These are phyloP conservation scores for Ochromonas danica DNA, from an alignment of 108 stramenopile species.

Conservation along the genomic window DNA sequence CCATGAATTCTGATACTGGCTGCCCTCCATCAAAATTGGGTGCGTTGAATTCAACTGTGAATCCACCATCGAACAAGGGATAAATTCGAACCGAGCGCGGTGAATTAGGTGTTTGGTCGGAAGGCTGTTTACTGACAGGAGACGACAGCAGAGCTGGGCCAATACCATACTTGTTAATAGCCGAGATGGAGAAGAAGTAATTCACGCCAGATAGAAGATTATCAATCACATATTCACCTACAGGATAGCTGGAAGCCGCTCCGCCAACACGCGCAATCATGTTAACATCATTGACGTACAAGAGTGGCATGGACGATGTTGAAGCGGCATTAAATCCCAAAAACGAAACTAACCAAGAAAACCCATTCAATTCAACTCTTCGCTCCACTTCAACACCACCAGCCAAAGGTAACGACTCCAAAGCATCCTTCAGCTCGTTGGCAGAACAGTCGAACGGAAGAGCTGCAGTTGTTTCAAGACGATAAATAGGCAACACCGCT, in stretches of 20 bases:
- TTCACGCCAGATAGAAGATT: constrained; percentile 11
- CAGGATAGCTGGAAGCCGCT: background rate
- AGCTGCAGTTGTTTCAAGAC: constrained; percentile 63
- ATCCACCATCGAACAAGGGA: constrained; percentile 56
- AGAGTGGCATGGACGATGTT: constrained; percentile 7
- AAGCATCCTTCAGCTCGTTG: constrained; percentile 45
- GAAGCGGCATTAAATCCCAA: background rate
- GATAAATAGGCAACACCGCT: constrained; percentile 67
- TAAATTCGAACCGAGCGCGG: constrained; percentile 36
- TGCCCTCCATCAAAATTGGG: constrained; percentile 60
- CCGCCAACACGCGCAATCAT: constrained; percentile 12
- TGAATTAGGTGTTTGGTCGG: constrained; percentile 37
- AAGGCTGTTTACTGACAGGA: constrained; percentile 43
- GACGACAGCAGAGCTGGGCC: constrained; percentile 27
- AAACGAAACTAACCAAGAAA: constrained; percentile 54
- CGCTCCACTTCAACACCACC: constrained; percentile 67
- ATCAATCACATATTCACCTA: constrained; percentile 4
- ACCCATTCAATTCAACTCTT: constrained; percentile 58
- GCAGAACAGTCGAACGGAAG: constrained; percentile 55
- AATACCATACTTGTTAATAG: background rate
- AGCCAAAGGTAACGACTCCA: constrained; percentile 58
- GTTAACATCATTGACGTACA: constrained; percentile 41
- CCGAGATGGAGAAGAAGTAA: constrained; percentile 14
- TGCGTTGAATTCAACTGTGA: constrained; percentile 69
- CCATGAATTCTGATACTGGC: constrained; percentile 57